Evolutionary conservation across 305 asterid species (phyloP), one percentile per base, ranked within the genome.

Genomic region (Fraxinus nigra): DNA sequence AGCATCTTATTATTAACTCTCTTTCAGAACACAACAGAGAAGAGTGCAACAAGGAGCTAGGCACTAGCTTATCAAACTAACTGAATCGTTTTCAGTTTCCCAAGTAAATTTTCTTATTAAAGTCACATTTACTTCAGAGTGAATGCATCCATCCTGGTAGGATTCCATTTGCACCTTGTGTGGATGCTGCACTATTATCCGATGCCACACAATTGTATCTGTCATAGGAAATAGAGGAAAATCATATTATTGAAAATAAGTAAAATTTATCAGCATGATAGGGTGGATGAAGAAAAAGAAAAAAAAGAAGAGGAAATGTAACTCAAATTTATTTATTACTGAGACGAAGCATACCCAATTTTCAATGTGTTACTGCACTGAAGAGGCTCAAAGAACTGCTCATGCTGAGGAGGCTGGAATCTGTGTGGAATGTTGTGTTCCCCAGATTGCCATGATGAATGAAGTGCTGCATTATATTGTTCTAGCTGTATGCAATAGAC

Each of bases 61-160:
- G 48, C 14, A 9, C 48, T 40, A 40, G 48, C 3, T 9, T 40
- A 10, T 40, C 48, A 40, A 9, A 9, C 14, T 9, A 40, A 10
- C 48, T 40, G 14, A 40, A 40, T 40, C 48, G 4, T 40, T 40
- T 40, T 2, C 48, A 40, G 48, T 40, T 40, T 40, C 48, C 48
- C 16, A 40, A 0, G 14, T 40, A 40, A 40, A 40, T 9, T 40
- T 40, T 40, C 14, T 40, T 40, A 40, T 1, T 40, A 40, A 40
- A 40, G 16, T 40, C 14, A 40, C 48, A 40, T 40, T 40, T 40
- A 40, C 26, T 18, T 56, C 24, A 14, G 7, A 24, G 4, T 86
- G 80, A 86, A 48, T 81, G 84, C 87, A 84, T 86, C 89, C 91
- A 86, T 79, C 87, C 87, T 35, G 85, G 91, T 34, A 83, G 72